phyloP scores from a whole-genome alignment of 176 grass and related monocot species.

The Calamus simplicifolius region DNA sequence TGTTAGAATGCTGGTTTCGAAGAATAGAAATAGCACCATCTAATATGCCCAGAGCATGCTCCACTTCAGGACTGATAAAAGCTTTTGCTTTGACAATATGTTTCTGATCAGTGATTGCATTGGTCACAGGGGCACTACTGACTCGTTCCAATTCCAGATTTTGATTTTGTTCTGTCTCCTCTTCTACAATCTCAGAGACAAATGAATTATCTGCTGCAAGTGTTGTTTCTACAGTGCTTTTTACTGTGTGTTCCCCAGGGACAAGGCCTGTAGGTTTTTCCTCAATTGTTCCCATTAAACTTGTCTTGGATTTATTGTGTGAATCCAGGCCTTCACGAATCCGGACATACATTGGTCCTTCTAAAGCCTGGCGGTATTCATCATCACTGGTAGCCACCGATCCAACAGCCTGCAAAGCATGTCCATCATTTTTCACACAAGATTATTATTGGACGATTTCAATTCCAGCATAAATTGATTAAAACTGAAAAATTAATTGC shows the following conservation, averaged over 20 bases:
- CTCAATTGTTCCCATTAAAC: constrained; percentile 1
- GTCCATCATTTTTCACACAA: too few relatives aligned
- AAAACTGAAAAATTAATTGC: too few relatives aligned
- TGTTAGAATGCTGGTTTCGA: constrained; percentile 17
- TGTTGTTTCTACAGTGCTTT: constrained; percentile 15
- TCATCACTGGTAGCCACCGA: constrained; percentile 61
- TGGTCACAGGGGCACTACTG: constrained; percentile 1
- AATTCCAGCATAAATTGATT: too few relatives aligned
- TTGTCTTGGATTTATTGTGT: constrained; percentile 19
- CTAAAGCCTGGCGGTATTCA: constrained; percentile 70
- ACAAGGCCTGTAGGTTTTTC: not conserved
- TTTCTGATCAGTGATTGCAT: not conserved
- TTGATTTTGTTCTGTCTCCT: constrained; percentile 24
- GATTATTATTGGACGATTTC: too few relatives aligned
- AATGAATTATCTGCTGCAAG: constrained; percentile 15
- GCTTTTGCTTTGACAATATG: constrained; percentile 11
- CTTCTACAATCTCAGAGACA: constrained; percentile 65
- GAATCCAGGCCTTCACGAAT: constrained; percentile 42
- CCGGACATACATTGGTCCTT: constrained; percentile 52
- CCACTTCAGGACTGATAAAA: constrained; percentile 59
- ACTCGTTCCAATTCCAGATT: constrained; percentile 16
- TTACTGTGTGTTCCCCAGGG: not conserved
- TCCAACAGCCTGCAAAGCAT: constrained; percentile 58
- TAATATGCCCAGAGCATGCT: constrained; percentile 61
- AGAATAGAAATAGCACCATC: constrained; percentile 51